These are phyloP conservation scores for Exophiala dermatitidis DNA, from an alignment of 2,329 filamentous ascomycete genomes.

Conservation along the genomic window DNA sequence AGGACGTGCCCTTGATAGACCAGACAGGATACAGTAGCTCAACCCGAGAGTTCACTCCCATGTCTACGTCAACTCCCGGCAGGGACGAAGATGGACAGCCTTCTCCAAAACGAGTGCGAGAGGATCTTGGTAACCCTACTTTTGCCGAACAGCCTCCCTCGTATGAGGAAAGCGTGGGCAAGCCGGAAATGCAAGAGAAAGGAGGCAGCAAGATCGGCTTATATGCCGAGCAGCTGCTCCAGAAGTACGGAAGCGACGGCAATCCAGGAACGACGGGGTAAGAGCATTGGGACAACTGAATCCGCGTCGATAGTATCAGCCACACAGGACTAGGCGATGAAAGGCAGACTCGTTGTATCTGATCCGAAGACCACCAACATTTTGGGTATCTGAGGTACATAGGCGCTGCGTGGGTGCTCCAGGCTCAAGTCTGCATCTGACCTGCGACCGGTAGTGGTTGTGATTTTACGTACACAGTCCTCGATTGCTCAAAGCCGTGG, in stretches of 20 bases:
- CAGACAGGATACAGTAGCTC: slow-evolving; percentile 18
- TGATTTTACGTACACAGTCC: too few relatives aligned
- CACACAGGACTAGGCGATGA: neutral
- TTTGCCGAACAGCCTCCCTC: slow-evolving; percentile 23
- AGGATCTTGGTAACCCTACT: neutral
- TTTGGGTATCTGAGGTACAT: too few relatives aligned
- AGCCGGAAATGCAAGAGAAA: slow-evolving; percentile 38
- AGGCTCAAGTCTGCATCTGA: too few relatives aligned
- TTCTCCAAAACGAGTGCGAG: slow-evolving; percentile 21
- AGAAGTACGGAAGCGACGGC: slow-evolving; percentile 19
- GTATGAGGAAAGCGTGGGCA: slow-evolving; percentile 32
- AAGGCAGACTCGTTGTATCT: neutral
- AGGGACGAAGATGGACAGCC: slow-evolving; percentile 23
- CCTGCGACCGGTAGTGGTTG: too few relatives aligned
- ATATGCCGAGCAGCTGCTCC: slow-evolving; percentile 24
- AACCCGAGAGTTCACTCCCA: slow-evolving; percentile 23
- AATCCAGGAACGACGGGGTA: neutral
- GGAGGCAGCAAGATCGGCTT: slow-evolving; percentile 25
- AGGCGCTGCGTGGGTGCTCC: too few relatives aligned
- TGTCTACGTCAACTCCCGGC: slow-evolving; percentile 23
- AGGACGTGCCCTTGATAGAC: slow-evolving; percentile 23
- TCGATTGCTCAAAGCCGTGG: too few relatives aligned
- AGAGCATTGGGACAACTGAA: neutral
- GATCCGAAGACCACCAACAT: too few relatives aligned
- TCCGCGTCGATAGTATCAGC: slow-evolving; percentile 16